A percentile compares a stretch with the other conserved stretches of the same genome.
phyloP scores from a whole-genome alignment of 2,329 filamentous ascomycete genomes.

The Epichloe typhina region DNA sequence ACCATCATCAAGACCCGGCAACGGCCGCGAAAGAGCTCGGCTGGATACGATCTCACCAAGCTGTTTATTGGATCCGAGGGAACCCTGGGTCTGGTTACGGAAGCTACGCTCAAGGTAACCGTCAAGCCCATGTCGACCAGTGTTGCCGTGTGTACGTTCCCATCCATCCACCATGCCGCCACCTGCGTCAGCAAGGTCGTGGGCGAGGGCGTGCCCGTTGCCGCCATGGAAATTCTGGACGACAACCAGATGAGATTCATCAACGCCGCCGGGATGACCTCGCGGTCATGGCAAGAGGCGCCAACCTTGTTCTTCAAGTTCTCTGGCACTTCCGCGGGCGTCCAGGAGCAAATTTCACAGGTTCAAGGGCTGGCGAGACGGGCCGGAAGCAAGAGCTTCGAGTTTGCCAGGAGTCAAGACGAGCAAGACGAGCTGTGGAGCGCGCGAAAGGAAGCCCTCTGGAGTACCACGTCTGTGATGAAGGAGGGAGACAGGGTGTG shows the following conservation, averaged over 20 bases:
- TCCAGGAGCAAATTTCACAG: conserved; percentile 65
- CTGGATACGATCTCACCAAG: conserved; percentile 82
- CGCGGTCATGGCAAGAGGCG: conserved; percentile 53
- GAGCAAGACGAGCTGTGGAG: conserved; percentile 73
- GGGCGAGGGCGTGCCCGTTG: conserved; percentile 66
- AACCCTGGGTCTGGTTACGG: conserved; percentile 80
- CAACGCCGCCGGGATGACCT: conserved; percentile 52
- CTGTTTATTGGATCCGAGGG: conserved; percentile 87
- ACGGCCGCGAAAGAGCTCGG: conserved; percentile 76
- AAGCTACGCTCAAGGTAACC: conserved; percentile 78
- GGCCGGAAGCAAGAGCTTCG: conserved; percentile 54
- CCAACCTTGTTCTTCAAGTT: conserved; percentile 83
- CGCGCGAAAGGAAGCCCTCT: conserved; percentile 71
- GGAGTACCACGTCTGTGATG: conserved; percentile 61
- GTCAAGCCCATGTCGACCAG: conserved; percentile 66
- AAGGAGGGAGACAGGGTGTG: conserved; percentile 59
- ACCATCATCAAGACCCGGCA: conserved; percentile 83
- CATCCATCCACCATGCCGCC: conserved; percentile 54
- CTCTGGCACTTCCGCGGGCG: conserved; percentile 51
- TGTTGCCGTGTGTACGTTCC: conserved; percentile 59
- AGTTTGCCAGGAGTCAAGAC: conserved; percentile 57
- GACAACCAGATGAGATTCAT: conserved; percentile 74
- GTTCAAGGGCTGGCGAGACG: conserved; percentile 50
- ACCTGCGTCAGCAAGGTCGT: conserved; percentile 73
- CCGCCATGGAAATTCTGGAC: conserved; percentile 86